A percentile compares a stretch with the other conserved stretches of the same genome.
Conservation (phyloP, 495 filamentous ascomycete species). For the Neurospora sp. region DNA sequence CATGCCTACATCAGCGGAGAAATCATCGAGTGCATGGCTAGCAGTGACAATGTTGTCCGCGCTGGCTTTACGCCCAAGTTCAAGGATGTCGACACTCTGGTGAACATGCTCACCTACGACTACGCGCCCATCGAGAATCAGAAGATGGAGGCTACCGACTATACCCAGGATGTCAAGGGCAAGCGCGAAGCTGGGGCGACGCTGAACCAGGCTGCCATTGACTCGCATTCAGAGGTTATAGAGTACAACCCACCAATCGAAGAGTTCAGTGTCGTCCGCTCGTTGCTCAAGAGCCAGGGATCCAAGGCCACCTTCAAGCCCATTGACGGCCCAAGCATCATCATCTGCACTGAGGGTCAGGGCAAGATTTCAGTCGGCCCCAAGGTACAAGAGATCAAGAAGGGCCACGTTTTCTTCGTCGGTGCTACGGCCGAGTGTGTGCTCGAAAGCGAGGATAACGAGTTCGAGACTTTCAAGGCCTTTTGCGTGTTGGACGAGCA, state of each 20-base stretch:
- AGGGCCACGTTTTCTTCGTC: constrained; percentile 84
- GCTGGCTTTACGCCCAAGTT: constrained; percentile 97
- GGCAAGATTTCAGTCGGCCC: constrained; percentile 78
- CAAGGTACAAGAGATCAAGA: constrained; percentile 50
- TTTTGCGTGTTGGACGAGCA: constrained; percentile 70
- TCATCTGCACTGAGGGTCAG: constrained; percentile 77
- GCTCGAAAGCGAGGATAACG: constrained; percentile 57
- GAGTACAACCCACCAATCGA: constrained; percentile 96
- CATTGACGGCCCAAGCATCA: constrained; percentile 80
- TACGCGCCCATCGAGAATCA: constrained; percentile 91
- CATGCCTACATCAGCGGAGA: constrained; percentile 95
- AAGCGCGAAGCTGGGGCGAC: constrained; percentile 51
- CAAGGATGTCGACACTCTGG: constrained; percentile 89
- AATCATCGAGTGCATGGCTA: constrained; percentile 98
- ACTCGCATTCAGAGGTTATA: constrained; percentile 52
- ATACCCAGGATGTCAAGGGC: constrained; percentile 19
- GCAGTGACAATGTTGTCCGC: constrained; percentile 93
- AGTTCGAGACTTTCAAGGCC: constrained; percentile 85
- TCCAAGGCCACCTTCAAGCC: constrained; percentile 79
- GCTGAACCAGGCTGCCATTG: constrained; percentile 68
- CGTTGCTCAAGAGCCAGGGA: constrained; percentile 56
- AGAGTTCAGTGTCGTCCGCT: constrained; percentile 86
- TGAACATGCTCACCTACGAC: constrained; percentile 84
- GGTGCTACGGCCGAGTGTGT: constrained; percentile 81
- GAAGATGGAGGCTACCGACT: constrained; percentile 78